Percentiles rank a stretch among this genome's conserved stretches.
These are phyloP conservation scores for Tetratostichococcus sp. DNA, from an alignment of 139 green algal species.

Conservation along the genomic window DNA sequence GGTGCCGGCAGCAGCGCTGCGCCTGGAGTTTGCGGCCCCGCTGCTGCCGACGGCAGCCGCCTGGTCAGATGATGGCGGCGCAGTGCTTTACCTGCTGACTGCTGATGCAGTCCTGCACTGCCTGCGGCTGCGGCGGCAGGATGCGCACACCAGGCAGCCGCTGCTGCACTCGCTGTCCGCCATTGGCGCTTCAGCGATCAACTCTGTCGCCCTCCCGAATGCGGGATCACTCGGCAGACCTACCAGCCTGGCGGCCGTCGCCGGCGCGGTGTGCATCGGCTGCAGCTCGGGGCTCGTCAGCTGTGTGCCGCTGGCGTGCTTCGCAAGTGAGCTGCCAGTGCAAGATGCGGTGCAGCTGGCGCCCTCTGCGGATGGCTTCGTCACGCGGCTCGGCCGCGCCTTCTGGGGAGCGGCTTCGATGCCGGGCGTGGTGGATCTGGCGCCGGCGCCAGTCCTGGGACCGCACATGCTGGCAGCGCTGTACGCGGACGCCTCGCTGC, in stretches of 20 bases:
- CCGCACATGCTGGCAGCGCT: neutral
- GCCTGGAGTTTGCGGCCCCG: slow-evolving; percentile 8
- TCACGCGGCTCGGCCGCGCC: neutral
- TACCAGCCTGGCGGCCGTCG: slow-evolving; percentile 13
- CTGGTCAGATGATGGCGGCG: neutral
- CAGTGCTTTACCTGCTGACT: slow-evolving; percentile 3
- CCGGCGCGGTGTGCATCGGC: slow-evolving; percentile 9
- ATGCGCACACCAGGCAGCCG: neutral
- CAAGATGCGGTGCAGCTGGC: neutral
- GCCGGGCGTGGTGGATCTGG: neutral
- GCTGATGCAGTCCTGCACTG: slow-evolving; percentile 20
- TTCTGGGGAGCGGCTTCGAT: neutral
- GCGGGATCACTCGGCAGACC: slow-evolving; percentile 1
- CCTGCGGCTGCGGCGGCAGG: neutral
- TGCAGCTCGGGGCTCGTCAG: slow-evolving; percentile 9
- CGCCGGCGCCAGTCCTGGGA: neutral
- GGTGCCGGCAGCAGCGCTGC: neutral
- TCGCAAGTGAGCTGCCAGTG: neutral
- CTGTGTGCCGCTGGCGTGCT: slow-evolving; percentile 12
- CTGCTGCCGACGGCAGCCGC: slow-evolving; percentile 14
- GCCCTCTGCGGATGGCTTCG: neutral
- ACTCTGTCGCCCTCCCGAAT: neutral
- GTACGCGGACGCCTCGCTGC: neutral
- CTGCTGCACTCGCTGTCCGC: neutral
- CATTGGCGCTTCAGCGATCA: neutral